These are phyloP conservation scores for Clavispora santaluciae DNA, from an alignment of 805 yeast species.

Conservation along the genomic window DNA sequence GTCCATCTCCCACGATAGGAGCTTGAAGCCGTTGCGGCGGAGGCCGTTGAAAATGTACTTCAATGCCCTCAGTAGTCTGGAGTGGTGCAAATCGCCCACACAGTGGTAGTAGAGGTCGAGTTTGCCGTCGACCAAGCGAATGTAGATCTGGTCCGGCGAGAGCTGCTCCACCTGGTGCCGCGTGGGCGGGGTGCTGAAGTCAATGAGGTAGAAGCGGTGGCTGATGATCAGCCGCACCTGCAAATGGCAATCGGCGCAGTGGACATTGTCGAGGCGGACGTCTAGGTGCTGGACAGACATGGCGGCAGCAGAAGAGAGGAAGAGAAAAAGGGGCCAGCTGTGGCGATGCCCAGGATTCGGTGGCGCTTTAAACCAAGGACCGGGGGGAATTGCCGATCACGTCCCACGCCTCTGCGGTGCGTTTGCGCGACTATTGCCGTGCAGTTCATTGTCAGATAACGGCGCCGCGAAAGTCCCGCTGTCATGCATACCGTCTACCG, in stretches of 20 bases:
- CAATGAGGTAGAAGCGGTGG: conserved; percentile 13
- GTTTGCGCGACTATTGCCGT: neutral
- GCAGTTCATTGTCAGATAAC: neutral
- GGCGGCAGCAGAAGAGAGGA: neutral
- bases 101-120: conserved; percentile 22
- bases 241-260: conserved; percentile 49
- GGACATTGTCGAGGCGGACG: conserved; percentile 41
- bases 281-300: conserved; percentile 1
- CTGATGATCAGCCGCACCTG: conserved; percentile 28
- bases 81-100: conserved; percentile 4
- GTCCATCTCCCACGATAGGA: conserved; percentile 30
- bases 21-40: conserved; percentile 34
- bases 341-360: no score
- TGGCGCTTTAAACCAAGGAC: neutral
- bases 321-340: no score
- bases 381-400: neutral
- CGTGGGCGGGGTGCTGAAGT: conserved; percentile 9
- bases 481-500: neutral
- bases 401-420: neutral
- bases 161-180: conserved; percentile 6
- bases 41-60: conserved; percentile 22
- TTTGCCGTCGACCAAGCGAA: conserved; percentile 19
- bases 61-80: conserved; percentile 15
- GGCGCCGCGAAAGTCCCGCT: neutral
- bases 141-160: conserved; percentile 10